A percentile compares a stretch with the other conserved stretches of the same genome.
phyloP scores from a whole-genome alignment of 345 rosid species.

The thale cress (Arabidopsis thaliana) region DNA sequence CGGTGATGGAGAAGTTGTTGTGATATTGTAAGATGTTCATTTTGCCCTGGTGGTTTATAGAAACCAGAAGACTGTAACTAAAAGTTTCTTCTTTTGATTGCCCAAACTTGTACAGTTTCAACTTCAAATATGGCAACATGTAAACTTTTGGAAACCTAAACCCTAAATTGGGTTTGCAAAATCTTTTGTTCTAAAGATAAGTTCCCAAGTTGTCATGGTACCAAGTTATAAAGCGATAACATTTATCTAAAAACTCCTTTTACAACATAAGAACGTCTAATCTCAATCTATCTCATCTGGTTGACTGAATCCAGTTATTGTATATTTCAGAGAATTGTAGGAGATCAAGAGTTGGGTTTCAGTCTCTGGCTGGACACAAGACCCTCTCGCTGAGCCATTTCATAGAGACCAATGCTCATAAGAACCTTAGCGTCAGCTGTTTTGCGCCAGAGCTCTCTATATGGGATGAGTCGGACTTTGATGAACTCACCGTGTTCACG shows the following conservation, averaged over 20 bases:
- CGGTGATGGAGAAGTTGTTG: constrained; percentile 21
- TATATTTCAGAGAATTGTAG: not conserved
- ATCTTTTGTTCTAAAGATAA: constrained; percentile 12
- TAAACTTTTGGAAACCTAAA: constrained; percentile 22
- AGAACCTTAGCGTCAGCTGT: constrained; percentile 83
- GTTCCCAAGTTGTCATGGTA: not conserved
- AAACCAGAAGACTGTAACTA: constrained; percentile 33
- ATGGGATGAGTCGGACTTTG: constrained; percentile 71
- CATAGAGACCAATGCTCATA: constrained; percentile 72
- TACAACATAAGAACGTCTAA: not conserved
- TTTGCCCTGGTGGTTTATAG: constrained; percentile 31
- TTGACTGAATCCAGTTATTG: not conserved
- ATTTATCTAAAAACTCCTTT: not conserved
- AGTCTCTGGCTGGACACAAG: constrained; percentile 46
- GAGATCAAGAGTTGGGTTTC: not conserved
- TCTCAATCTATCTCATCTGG: not conserved
- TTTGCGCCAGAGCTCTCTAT: constrained; percentile 69
- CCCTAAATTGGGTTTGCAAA: constrained; percentile 15
- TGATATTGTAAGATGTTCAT: constrained; percentile 29
- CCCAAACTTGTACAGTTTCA: constrained; percentile 41
- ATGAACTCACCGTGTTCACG: constrained; percentile 78
- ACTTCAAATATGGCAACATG: constrained; percentile 4
- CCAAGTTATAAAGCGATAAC: constrained; percentile 1
- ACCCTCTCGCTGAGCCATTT: constrained; percentile 74
- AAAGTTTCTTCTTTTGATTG: constrained; percentile 27